A percentile compares a stretch with the other conserved stretches of the same genome.
These are phyloP conservation scores for Pseudogymnoascus pannorum DNA, from an alignment of 2,329 filamentous ascomycete species.

Conservation along the genomic window DNA sequence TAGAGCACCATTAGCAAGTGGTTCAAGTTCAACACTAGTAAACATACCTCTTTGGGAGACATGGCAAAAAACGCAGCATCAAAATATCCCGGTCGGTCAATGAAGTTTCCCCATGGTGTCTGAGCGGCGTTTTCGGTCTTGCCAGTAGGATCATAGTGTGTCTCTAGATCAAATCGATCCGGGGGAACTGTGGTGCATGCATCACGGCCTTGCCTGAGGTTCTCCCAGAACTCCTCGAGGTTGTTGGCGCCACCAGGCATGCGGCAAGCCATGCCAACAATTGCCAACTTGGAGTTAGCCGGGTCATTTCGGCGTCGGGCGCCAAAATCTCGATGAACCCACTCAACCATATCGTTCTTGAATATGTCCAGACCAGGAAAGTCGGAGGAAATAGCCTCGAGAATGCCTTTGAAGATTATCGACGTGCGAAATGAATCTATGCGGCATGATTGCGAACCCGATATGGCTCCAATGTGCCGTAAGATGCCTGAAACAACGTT, in stretches of 20 bases:
- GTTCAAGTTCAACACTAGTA: too few species aligned
- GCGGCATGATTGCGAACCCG: too few species aligned
- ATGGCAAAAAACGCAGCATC: conserved; percentile 10
- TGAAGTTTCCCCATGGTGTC: conserved; percentile 59
- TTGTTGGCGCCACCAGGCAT: conserved; percentile 62
- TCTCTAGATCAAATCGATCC: conserved; percentile 63
- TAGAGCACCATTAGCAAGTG: too few species aligned
- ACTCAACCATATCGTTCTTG: neutral
- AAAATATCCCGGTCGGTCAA: conserved; percentile 17
- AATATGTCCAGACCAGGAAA: conserved; percentile 14
- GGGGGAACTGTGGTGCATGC: conserved; percentile 53
- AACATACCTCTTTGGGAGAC: neutral
- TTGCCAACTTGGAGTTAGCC: conserved; percentile 64
- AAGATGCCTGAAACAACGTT: too few species aligned
- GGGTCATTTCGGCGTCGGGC: too few species aligned
- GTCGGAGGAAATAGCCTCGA: too few species aligned
- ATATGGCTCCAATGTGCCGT: too few species aligned
- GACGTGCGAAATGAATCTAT: too few species aligned
- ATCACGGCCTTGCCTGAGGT: conserved; percentile 64
- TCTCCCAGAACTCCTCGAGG: conserved; percentile 63
- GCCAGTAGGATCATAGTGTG: conserved; percentile 62
- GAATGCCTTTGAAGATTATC: too few species aligned
- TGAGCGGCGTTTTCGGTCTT: conserved; percentile 68
- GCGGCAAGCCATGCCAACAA: conserved; percentile 72
- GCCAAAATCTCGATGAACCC: too few species aligned